These are phyloP conservation scores for Periconia digitata DNA, from an alignment of 2,329 filamentous ascomycete species.

Conservation along the genomic window DNA sequence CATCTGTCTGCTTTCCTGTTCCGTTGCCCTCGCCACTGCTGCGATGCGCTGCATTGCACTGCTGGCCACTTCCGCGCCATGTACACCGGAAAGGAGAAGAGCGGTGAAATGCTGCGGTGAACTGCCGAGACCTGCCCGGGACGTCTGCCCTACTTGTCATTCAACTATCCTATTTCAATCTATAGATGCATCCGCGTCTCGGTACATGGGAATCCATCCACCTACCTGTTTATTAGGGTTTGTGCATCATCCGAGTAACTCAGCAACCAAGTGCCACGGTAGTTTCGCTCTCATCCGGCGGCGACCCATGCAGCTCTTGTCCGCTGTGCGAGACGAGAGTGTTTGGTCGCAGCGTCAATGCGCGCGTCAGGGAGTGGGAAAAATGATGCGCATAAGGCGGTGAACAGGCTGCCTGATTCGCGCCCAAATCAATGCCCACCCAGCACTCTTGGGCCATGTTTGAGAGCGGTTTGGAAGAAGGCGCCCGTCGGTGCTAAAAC, in stretches of 20 bases:
- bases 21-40: not conserved
- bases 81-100: slow-evolving; percentile 16
- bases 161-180: too few relatives aligned
- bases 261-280: too few relatives aligned
- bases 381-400: slow-evolving; percentile 40
- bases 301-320: too few relatives aligned
- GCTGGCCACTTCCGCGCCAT: not conserved
- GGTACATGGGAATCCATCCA: too few relatives aligned
- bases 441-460: slow-evolving; percentile 20
- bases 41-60: not conserved
- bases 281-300: slow-evolving; percentile 37
- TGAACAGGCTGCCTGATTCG: slow-evolving; percentile 36
- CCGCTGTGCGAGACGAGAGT: slow-evolving; percentile 16
- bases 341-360: slow-evolving; percentile 28
- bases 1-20: slow-evolving; percentile 11
- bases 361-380: slow-evolving; percentile 16
- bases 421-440: slow-evolving; percentile 23
- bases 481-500: slow-evolving; percentile 31
- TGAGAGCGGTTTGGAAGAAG: slow-evolving; percentile 33
- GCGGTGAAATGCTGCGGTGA: slow-evolving; percentile 37
- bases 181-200: too few relatives aligned
- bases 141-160: too few relatives aligned
- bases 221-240: too few relatives aligned
- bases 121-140: slow-evolving; percentile 34
- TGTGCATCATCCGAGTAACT: slow-evolving; percentile 24